Percentiles rank a stretch among this genome's conserved stretches.
phyloP scores from a whole-genome alignment of 1,284 basidiomycete genomes.

The Pterulicium gracile region DNA sequence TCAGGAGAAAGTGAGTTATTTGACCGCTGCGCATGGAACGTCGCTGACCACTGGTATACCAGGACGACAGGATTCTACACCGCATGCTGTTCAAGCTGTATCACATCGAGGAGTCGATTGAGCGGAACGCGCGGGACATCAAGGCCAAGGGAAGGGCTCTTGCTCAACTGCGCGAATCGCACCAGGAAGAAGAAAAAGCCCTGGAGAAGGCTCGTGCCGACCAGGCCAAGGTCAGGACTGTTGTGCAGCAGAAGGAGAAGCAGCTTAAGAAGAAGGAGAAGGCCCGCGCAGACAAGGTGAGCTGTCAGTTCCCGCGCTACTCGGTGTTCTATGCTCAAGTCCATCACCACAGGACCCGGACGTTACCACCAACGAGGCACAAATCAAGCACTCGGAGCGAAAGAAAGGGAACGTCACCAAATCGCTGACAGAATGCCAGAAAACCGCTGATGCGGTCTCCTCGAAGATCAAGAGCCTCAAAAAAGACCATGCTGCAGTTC shows the following conservation, averaged over 20 bases:
- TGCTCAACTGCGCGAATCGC: constrained; percentile 54
- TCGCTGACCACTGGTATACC: constrained; percentile 6
- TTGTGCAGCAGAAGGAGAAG: constrained; percentile 67
- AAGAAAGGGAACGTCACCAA: constrained; percentile 66
- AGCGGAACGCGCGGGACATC: constrained; percentile 60
- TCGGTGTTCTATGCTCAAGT: not conserved
- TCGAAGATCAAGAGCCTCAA: constrained; percentile 48
- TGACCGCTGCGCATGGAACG: constrained; percentile 7
- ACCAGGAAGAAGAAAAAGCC: constrained; percentile 57
- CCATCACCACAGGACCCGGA: constrained; percentile 57
- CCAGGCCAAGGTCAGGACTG: constrained; percentile 69
- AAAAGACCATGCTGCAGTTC: constrained; percentile 58
- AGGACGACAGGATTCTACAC: constrained; percentile 77
- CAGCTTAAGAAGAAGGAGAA: constrained; percentile 77
- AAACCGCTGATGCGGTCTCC: constrained; percentile 60
- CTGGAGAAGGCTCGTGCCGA: constrained; percentile 70
- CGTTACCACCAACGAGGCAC: constrained; percentile 72
- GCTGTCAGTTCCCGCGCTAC: constrained; percentile 9
- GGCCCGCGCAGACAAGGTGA: constrained; percentile 71
- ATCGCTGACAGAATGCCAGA: constrained; percentile 53
- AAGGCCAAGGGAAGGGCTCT: constrained; percentile 64
- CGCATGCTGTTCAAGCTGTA: constrained; percentile 86
- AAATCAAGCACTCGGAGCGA: constrained; percentile 76
- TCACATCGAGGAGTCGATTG: constrained; percentile 80
- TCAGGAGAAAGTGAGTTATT: constrained; percentile 48